Percentiles rank a stretch among this genome's conserved stretches.
Evolutionary conservation across 1,284 basidiomycete genomes (phyloP).

Genomic region (Puccinia coronata): DNA sequence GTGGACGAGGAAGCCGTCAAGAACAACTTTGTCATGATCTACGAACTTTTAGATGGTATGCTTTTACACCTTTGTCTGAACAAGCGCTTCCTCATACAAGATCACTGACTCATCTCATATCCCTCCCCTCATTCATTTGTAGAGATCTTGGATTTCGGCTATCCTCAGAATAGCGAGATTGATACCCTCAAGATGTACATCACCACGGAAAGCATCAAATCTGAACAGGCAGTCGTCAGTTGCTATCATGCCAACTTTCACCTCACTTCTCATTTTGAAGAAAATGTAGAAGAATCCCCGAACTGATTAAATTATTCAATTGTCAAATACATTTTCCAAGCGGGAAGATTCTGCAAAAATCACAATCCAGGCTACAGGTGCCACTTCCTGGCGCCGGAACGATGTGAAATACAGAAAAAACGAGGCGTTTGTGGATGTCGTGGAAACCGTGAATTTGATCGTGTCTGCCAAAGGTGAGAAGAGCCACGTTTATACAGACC

Average conservation of each 20-base stretch:
- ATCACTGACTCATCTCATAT: too few species aligned
- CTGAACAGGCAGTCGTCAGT: slow-evolving; percentile 72
- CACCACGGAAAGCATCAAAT: slow-evolving; percentile 93
- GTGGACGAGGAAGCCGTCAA: slow-evolving; percentile 97
- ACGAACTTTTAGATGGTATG: slow-evolving; percentile 89
- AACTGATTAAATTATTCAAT: too few species aligned
- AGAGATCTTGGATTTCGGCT: slow-evolving; percentile 99
- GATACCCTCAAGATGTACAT: slow-evolving; percentile 98
- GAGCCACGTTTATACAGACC: not conserved
- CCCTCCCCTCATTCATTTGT: slow-evolving; percentile 17
- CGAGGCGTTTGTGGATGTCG: slow-evolving; percentile 95
- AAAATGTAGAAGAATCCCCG: too few species aligned
- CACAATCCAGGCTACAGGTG: slow-evolving; percentile 90
- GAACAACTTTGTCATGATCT: slow-evolving; percentile 97
- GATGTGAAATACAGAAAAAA: slow-evolving; percentile 99
- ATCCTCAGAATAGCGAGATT: slow-evolving; percentile 98
- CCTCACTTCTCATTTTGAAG: not conserved
- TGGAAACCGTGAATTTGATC: slow-evolving; percentile 91
- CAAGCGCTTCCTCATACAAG: too few species aligned
- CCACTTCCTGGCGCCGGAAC: slow-evolving; percentile 85
- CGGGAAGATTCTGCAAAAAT: slow-evolving; percentile 92
- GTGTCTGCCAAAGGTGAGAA: slow-evolving; percentile 88
- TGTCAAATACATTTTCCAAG: too few species aligned
- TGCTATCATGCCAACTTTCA: too few species aligned
- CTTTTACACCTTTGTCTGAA: not conserved